These are phyloP conservation scores for Cladophialophora psammophila DNA, from an alignment of 2,329 filamentous ascomycete species.

Conservation along the genomic window DNA sequence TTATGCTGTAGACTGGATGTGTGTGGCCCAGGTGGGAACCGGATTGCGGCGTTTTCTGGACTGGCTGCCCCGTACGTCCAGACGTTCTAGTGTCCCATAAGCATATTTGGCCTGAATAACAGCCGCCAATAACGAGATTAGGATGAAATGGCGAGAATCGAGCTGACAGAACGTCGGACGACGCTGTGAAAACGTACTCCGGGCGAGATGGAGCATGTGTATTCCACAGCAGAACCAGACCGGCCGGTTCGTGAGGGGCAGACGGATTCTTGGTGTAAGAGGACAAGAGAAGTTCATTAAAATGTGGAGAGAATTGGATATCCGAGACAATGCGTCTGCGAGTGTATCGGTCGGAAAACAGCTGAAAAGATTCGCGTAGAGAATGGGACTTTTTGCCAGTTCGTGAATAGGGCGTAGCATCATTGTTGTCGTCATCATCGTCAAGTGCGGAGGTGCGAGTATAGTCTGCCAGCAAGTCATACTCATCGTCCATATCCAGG, in stretches of 20 bases:
- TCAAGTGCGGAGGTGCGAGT: constrained; percentile 76
- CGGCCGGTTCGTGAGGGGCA: constrained; percentile 90
- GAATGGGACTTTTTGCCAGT: constrained; percentile 39
- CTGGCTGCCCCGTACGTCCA: constrained; percentile 70
- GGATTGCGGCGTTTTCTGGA: constrained; percentile 94
- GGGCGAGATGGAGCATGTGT: constrained; percentile 91
- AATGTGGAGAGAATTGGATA: constrained; percentile 88
- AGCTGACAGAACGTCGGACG: constrained; percentile 92
- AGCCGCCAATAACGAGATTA: constrained; percentile 92
- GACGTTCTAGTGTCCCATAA: constrained; percentile 96
- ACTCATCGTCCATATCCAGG: constrained; percentile 84
- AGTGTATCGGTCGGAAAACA: constrained; percentile 94
- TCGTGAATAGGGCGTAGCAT: constrained; percentile 57
- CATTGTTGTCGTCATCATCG: constrained; percentile 69
- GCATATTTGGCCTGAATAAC: constrained; percentile 94
- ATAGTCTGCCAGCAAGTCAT: constrained; percentile 95
- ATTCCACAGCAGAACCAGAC: constrained; percentile 96
- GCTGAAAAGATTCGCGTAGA: constrained; percentile 83
- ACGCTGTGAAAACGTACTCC: constrained; percentile 95
- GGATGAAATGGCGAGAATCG: constrained; percentile 99
- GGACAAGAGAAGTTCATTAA: constrained; percentile 88
- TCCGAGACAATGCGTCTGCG: constrained; percentile 98
- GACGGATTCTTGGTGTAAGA: constrained; percentile 98
- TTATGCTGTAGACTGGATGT: constrained; percentile 93
- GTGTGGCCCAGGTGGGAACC: constrained; percentile 82